Conservation (phyloP, 768 basidiomycete species). For the Cystofilobasidium macerans region DNA sequence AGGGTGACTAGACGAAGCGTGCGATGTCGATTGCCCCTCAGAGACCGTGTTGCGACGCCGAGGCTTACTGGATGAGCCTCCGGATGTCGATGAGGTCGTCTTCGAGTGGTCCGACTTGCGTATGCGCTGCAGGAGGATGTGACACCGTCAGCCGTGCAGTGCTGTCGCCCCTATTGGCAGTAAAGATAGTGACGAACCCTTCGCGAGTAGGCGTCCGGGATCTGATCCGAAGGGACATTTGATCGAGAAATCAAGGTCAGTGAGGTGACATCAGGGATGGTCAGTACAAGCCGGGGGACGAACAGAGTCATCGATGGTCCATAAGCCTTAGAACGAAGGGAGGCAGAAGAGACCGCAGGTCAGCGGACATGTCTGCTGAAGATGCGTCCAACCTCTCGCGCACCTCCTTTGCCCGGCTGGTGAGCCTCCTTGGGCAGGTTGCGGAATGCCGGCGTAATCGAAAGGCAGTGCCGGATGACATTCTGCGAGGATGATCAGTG, state of each 20-base stretch:
- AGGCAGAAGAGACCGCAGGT: neutral
- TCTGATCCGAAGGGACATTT: neutral
- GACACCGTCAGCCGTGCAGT: no score
- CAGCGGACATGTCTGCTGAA: no score
- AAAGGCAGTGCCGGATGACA: slow-evolving; percentile 5
- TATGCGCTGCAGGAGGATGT: neutral
- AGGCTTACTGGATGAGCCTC: no score
- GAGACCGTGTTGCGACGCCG: neutral
- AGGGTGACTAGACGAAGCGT: no score
- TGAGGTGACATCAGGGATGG: no score
- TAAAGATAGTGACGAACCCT: neutral
- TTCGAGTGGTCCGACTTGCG: neutral
- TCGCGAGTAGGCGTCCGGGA: neutral
- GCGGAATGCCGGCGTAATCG: neutral
- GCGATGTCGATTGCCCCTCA: neutral
- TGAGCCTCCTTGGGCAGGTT: neutral
- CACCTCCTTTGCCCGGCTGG: slow-evolving; percentile 1
- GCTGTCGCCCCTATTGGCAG: no score
- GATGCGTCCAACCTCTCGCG: neutral
- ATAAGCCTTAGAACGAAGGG: neutral
- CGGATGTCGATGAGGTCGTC: neutral
- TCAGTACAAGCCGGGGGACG: no score
- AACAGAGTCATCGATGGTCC: neutral
- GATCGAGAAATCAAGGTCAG: neutral
- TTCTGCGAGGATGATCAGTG: neutral